A percentile compares a stretch with the other conserved stretches of the same genome.
These are phyloP conservation scores for Fusarium piperis DNA, from an alignment of 2,329 filamentous ascomycete genomes.

Conservation along the genomic window DNA sequence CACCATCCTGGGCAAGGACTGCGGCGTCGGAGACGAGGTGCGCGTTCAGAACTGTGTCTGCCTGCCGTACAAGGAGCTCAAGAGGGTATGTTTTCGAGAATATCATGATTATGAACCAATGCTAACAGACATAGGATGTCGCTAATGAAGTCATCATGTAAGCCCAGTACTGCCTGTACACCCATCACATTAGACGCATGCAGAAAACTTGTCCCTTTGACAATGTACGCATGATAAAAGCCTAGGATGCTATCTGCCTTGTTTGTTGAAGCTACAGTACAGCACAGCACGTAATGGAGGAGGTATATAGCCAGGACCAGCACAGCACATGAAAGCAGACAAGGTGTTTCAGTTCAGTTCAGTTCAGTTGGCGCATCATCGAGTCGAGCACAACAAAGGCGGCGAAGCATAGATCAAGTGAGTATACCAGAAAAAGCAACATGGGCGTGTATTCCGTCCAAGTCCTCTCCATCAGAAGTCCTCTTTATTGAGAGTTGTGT, in stretches of 20 bases:
- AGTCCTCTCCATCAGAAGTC: background rate
- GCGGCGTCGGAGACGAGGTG: conserved; percentile 90
- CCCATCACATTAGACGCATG: conserved; percentile 13
- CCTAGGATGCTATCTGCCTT: conserved; percentile 6
- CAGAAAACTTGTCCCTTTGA: conserved; percentile 20
- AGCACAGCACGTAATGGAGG: conserved; percentile 28
- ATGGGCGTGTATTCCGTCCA: conserved; percentile 30
- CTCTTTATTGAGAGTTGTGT: background rate
- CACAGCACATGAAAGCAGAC: conserved; percentile 13
- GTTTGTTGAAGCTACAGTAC: conserved; percentile 5
- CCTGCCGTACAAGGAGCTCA: conserved; percentile 96
- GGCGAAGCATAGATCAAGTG: conserved; percentile 2
- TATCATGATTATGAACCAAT: background rate
- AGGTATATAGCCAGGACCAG: conserved; percentile 19
- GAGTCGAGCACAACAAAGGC: background rate
- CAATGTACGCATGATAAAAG: conserved; percentile 2
- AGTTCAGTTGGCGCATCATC: background rate
- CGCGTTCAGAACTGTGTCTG: conserved; percentile 98
- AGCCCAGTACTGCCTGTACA: conserved; percentile 5
- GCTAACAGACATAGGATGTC: conserved; percentile 71
- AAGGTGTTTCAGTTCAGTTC: background rate
- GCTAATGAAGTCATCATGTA: conserved; percentile 93
- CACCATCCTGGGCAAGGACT: conserved; percentile 97
- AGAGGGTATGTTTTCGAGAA: conserved; percentile 72
- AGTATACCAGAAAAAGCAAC: conserved; percentile 12